Conservation (phyloP, 2,329 filamentous ascomycete genomes). For the Colletotrichum endophyticum region DNA sequence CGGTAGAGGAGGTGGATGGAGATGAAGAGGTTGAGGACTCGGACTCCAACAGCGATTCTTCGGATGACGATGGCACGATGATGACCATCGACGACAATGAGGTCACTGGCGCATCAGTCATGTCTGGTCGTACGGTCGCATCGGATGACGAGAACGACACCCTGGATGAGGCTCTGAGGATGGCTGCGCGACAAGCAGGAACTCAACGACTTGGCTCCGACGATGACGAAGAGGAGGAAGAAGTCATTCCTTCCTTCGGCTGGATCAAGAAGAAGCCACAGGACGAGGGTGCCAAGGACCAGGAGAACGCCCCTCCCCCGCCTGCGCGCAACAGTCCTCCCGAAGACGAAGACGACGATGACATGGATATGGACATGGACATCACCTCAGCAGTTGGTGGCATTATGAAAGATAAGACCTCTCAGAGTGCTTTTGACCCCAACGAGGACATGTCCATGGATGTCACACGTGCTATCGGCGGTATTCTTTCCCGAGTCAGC, state of each 20-base stretch:
- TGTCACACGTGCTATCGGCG: slow-evolving; percentile 81
- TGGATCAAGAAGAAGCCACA: slow-evolving; percentile 65
- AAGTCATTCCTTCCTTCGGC: slow-evolving; percentile 77
- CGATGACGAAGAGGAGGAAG: slow-evolving; percentile 59
- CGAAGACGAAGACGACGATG: slow-evolving; percentile 32
- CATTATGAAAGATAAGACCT: slow-evolving; percentile 45
- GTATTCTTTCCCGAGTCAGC: slow-evolving; percentile 65
- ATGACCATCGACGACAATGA: slow-evolving; percentile 85
- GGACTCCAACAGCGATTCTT: slow-evolving; percentile 58
- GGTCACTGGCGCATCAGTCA: slow-evolving; percentile 71
- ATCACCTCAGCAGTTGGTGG: slow-evolving; percentile 60
- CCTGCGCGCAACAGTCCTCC: neutral
- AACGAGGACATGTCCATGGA: slow-evolving; percentile 90
- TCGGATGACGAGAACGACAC: slow-evolving; percentile 65
- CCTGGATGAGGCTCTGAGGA: slow-evolving; percentile 77
- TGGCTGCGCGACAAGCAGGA: slow-evolving; percentile 77
- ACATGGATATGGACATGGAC: slow-evolving; percentile 59
- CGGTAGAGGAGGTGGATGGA: slow-evolving; percentile 59
- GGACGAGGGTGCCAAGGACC: slow-evolving; percentile 42
- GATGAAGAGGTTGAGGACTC: slow-evolving; percentile 48
- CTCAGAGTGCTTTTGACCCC: slow-evolving; percentile 47
- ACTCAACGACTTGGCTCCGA: slow-evolving; percentile 69
- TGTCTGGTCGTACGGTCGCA: slow-evolving; percentile 62
- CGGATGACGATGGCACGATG: slow-evolving; percentile 76
- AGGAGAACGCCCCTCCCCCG: slow-evolving; percentile 46